Percentiles rank a stretch among this genome's conserved stretches.
Conservation (phyloP, 2,329 filamentous ascomycete genomes). For the Rhynchosporium graminicola region DNA sequence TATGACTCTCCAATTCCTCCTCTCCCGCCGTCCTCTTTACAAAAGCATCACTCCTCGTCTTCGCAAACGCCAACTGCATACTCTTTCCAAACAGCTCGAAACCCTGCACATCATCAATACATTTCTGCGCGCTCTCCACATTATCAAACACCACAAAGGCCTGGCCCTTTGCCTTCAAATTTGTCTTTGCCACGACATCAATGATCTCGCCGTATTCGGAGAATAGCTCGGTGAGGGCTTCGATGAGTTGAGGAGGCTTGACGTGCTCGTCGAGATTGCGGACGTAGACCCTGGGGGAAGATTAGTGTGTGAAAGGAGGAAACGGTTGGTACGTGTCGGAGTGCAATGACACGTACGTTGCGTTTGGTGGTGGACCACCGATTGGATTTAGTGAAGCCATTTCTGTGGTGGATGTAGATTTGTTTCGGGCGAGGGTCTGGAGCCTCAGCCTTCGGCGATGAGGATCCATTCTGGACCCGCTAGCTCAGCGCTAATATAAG, state of each 20-base stretch:
- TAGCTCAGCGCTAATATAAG: background rate
- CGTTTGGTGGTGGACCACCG: slow-evolving; percentile 47
- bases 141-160: slow-evolving; percentile 91
- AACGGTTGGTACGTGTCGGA: slow-evolving; percentile 54
- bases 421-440: background rate
- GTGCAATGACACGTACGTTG: slow-evolving; percentile 77
- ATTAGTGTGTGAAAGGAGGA: slow-evolving; percentile 19
- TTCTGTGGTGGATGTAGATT: slow-evolving; percentile 24
- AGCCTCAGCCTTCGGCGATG: slow-evolving; percentile 16
- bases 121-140: slow-evolving; percentile 74
- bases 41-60: slow-evolving; percentile 82
- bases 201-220: slow-evolving; percentile 83
- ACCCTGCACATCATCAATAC: slow-evolving; percentile 86
- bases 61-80: slow-evolving; percentile 81
- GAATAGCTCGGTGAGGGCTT: slow-evolving; percentile 76
- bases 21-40: slow-evolving; percentile 71
- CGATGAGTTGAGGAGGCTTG: slow-evolving; percentile 75
- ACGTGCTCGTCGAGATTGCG: slow-evolving; percentile 92
- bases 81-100: slow-evolving; percentile 93
- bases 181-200: slow-evolving; percentile 85
- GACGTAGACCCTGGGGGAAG: slow-evolving; percentile 58
- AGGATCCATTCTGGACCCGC: too few species aligned
- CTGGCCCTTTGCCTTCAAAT: slow-evolving; percentile 90
- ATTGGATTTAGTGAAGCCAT: slow-evolving; percentile 17
- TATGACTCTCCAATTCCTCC: slow-evolving; percentile 86